Evolutionary conservation across 2,329 filamentous ascomycete species (phyloP), one percentile per base, ranked within the genome.

Genomic region (Colletotrichum zoysiae): DNA sequence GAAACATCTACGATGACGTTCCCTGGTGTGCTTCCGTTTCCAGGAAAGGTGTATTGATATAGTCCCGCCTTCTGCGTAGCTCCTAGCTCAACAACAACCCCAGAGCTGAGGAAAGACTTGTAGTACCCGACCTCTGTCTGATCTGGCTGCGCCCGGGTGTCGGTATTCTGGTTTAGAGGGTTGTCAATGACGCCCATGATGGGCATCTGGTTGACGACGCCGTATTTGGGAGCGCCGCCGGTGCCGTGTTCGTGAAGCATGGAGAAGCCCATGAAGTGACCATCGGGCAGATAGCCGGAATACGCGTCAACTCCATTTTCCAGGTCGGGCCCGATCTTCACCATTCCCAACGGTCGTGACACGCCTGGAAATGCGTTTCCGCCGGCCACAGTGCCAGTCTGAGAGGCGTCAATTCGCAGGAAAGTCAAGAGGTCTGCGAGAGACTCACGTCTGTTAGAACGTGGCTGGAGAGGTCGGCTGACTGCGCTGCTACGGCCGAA

Each of bases 221-320:
- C 91, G 72, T 93, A 93, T 78, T 92, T 93, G 1, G 91, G 90
- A 1, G 89, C 89, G 1, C 91, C 91, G 9, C 91, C 91, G 0
- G 90, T 93, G 3, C 90, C 90, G 72, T 87, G 88, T 77, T 91
- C 89, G 74, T 92, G 90, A 76, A 91, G 87, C 86, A 91, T 84
- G 70, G 86, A 88, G 78, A 91, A 90, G 23, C 88, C 89, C 2
- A 85, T 87, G 74, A 91, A 87, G 42, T 86, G 84, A 3, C 88
- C 88, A 38, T 79, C 79, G 0, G 83, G 76, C 58, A 84, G 81
- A 71, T 87, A 89, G 20, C 87, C 87, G 2, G 86, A 88, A 74
- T 89, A 89, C 30, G 83, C 82, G 74, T 88, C 86, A 12, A 79
- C 80, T 16, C 84, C 85, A 16, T 82, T 83, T 67, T 85, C 82